Conservation (phyloP, 257 asterid species). For the Ballota nigra region DNA sequence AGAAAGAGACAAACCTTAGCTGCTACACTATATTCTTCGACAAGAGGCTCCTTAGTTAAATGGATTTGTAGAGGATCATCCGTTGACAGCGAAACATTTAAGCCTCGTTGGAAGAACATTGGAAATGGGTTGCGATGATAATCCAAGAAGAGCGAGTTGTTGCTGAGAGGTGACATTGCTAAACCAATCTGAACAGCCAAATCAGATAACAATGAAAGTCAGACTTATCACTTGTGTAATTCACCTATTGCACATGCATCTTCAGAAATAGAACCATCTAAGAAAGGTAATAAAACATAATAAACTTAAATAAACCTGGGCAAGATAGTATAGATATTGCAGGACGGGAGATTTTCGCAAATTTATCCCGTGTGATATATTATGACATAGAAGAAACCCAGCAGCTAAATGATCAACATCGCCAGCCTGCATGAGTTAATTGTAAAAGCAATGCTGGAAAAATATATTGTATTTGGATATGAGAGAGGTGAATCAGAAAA, state of each 20-base stretch:
- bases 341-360: constrained; percentile 85
- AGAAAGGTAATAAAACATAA: constrained; percentile 10
- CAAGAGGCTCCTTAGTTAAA: constrained; percentile 90
- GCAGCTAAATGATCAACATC: constrained; percentile 98
- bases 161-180: constrained; percentile 97
- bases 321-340: constrained; percentile 91
- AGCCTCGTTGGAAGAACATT: constrained; percentile 89
- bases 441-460: constrained; percentile 19
- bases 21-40: constrained; percentile 97
- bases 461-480: constrained; percentile 11
- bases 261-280: background rate
- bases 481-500: constrained; percentile 32
- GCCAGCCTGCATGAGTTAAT: constrained; percentile 71
- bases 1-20: constrained; percentile 57
- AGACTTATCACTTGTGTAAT: background rate
- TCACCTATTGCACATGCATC: constrained; percentile 4
- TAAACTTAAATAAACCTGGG: constrained; percentile 63
- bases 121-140: constrained; percentile 89
- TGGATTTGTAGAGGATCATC: constrained; percentile 96
- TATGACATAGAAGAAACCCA: constrained; percentile 85
- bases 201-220: constrained; percentile 12
- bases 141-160: constrained; percentile 90
- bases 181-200: constrained; percentile 67
- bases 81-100: constrained; percentile 79
- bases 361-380: constrained; percentile 90